These are phyloP conservation scores for Dimocarpus longan DNA, from an alignment of 345 rosid species.

Conservation along the genomic window DNA sequence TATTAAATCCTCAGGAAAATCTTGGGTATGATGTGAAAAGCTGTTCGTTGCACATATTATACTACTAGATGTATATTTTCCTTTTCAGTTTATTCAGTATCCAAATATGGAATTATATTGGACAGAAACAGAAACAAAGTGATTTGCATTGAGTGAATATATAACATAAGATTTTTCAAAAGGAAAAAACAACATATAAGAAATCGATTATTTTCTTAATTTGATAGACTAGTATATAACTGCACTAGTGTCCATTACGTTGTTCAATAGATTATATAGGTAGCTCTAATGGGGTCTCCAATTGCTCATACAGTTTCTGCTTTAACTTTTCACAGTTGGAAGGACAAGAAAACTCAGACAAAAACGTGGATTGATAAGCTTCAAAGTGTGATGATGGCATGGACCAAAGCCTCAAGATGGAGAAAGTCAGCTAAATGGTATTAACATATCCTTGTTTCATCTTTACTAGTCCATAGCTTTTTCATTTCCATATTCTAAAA, in stretches of 20 bases:
- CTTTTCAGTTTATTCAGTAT: too few relatives aligned
- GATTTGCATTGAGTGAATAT: not conserved
- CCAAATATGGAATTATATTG: not conserved
- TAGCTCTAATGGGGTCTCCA: not conserved
- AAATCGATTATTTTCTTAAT: not conserved
- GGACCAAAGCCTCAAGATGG: constrained; percentile 9
- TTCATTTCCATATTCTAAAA: too few relatives aligned
- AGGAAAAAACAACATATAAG: not conserved
- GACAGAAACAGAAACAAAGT: not conserved
- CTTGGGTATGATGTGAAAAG: not conserved
- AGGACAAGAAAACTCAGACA: not conserved
- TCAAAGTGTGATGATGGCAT: not conserved
- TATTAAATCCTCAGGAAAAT: not conserved
- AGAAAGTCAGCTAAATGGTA: constrained; percentile 25
- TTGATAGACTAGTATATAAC: not conserved
- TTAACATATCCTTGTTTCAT: not conserved
- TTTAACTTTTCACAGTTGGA: not conserved
- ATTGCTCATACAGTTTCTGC: not conserved
- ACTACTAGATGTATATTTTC: too few relatives aligned
- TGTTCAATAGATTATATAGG: not conserved
- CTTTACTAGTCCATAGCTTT: too few relatives aligned
- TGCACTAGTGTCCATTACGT: not conserved
- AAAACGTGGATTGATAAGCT: constrained; percentile 7
- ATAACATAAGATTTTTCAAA: not conserved
- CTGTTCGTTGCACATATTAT: not conserved